These are phyloP conservation scores for Teunomyces kruisii DNA, from an alignment of 805 yeast genomes.

Conservation along the genomic window DNA sequence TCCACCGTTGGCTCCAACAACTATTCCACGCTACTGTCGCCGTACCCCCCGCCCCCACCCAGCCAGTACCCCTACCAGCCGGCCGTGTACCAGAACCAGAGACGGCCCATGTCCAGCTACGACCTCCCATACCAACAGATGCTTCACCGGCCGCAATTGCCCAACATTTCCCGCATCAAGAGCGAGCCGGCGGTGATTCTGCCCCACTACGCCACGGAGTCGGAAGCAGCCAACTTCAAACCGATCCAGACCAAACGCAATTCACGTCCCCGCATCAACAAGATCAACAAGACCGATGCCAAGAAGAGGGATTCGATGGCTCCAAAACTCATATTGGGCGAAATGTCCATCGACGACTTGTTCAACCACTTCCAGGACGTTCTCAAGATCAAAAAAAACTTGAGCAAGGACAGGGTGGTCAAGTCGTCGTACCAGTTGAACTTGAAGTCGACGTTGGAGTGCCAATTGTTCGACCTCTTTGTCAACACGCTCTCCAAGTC, in stretches of 20 bases:
- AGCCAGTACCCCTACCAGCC: constrained; percentile 4
- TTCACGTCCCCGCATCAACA: constrained; percentile 37
- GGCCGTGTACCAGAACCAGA: constrained; percentile 9
- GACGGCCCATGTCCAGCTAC: constrained; percentile 2
- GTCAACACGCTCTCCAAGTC: constrained; percentile 26
- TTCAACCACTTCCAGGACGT: constrained; percentile 22
- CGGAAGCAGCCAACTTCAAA: constrained; percentile 21
- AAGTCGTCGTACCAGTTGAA: constrained; percentile 10
- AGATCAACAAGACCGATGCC: constrained; percentile 19
- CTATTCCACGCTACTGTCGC: background rate
- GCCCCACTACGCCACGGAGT: background rate
- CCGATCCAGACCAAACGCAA: constrained; percentile 39
- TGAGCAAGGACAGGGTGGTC: background rate
- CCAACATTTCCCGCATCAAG: constrained; percentile 4
- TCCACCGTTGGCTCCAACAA: background rate
- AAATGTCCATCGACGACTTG: constrained; percentile 23
- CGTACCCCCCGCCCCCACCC: background rate
- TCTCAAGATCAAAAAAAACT: constrained; percentile 17
- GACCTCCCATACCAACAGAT: constrained; percentile 6
- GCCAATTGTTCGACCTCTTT: constrained; percentile 33
- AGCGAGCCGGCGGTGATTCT: constrained; percentile 9
- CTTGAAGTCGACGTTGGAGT: constrained; percentile 23
- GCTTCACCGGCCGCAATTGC: constrained; percentile 5
- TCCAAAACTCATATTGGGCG: constrained; percentile 16
- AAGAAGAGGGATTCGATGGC: constrained; percentile 1